phyloP scores from a whole-genome alignment of 1,284 basidiomycete genomes.

The Gomphus bonarii region DNA sequence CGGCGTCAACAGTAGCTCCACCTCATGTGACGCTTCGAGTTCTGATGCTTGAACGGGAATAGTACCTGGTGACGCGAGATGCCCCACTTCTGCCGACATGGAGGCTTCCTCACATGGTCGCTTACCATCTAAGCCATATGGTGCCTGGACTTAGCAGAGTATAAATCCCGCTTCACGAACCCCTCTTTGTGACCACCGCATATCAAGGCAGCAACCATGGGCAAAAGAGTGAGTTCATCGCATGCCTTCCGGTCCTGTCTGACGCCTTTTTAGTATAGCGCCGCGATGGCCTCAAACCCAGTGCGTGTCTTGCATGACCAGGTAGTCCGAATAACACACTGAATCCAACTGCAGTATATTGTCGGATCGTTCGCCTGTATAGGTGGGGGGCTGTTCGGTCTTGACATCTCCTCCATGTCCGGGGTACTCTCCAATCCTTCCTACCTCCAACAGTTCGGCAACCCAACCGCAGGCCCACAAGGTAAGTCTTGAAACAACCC shows the following conservation, averaged over 20 bases:
- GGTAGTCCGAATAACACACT: background rate
- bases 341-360: constrained; percentile 30
- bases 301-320: constrained; percentile 9
- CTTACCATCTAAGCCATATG: too few species aligned
- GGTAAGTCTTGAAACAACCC: constrained; percentile 30
- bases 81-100: too few species aligned
- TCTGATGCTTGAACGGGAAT: too few species aligned
- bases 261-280: constrained; percentile 35
- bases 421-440: constrained; percentile 48
- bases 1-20: too few species aligned
- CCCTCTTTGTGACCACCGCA: too few species aligned
- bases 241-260: background rate
- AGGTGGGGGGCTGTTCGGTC: constrained; percentile 65
- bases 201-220: constrained; percentile 11
- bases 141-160: too few species aligned
- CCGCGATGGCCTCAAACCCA: constrained; percentile 28
- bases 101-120: too few species aligned
- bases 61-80: too few species aligned
- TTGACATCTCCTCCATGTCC: constrained; percentile 77
- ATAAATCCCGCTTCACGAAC: too few species aligned
- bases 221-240: constrained; percentile 16
- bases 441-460: constrained; percentile 15
- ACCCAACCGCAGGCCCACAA: constrained; percentile 44
- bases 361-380: constrained; percentile 75
- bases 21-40: too few species aligned